phyloP scores from a whole-genome alignment of 2,329 filamentous ascomycete genomes.

The Apiospora sp. region DNA sequence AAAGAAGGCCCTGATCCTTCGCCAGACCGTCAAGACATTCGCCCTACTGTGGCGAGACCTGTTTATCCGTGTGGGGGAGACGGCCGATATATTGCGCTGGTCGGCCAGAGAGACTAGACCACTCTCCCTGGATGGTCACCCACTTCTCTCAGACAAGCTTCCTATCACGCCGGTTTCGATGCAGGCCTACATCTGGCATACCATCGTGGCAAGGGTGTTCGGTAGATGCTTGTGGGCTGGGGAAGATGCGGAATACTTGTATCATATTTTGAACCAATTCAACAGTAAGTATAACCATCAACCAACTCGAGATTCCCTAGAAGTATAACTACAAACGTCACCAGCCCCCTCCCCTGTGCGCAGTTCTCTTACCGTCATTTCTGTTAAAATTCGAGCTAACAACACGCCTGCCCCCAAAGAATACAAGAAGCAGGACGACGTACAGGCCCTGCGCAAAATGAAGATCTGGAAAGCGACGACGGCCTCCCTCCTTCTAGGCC shows the following conservation, averaged over 20 bases:
- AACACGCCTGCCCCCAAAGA: too few relatives aligned
- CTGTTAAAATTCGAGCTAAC: too few relatives aligned
- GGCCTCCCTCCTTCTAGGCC: not conserved
- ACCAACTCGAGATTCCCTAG: too few relatives aligned
- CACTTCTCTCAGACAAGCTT: too few relatives aligned
- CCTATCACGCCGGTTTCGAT: not conserved
- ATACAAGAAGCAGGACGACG: not conserved
- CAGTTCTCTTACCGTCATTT: too few relatives aligned
- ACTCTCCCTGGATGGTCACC: not conserved
- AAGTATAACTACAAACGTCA: too few relatives aligned
- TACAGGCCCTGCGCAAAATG: not conserved
- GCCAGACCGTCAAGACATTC: not conserved
- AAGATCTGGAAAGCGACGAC: not conserved
- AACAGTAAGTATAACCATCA: not conserved
- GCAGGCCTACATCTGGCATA: not conserved
- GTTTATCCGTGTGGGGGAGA: not conserved
- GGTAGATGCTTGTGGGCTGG: not conserved
- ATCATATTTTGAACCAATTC: not conserved
- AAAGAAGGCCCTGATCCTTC: not conserved
- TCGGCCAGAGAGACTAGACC: not conserved
- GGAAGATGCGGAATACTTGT: fast-evolving
- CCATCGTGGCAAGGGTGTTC: not conserved
- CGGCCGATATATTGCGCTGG: not conserved
- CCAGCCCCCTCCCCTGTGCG: too few relatives aligned
- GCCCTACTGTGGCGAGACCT: not conserved